Conservation (phyloP, 306 rosid genomes). For the Pyrus bretschneideri region DNA sequence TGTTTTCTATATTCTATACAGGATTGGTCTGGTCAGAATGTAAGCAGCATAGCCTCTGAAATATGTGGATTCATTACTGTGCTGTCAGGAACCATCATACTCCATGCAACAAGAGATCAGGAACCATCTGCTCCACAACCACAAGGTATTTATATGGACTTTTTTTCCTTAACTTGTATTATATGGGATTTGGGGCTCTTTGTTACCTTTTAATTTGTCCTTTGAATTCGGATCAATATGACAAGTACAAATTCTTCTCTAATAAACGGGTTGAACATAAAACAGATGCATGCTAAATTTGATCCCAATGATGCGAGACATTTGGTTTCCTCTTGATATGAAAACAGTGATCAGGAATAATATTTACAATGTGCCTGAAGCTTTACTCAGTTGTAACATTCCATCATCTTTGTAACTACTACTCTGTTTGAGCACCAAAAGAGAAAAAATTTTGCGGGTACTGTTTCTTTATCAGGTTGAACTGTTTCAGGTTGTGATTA, state of each 20-base stretch:
- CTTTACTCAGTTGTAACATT: neutral
- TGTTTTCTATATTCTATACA: slow-evolving; percentile 26
- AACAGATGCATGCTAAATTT: neutral
- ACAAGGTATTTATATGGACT: slow-evolving; percentile 42
- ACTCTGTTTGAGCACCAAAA: neutral
- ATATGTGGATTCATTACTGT: slow-evolving; percentile 90
- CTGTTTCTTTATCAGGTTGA: neutral
- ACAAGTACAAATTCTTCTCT: neutral
- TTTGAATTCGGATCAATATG: neutral
- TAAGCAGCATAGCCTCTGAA: slow-evolving; percentile 75
- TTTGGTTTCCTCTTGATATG: neutral
- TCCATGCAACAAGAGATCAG: slow-evolving; percentile 74
- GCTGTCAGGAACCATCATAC: slow-evolving; percentile 82
- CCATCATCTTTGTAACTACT: neutral
- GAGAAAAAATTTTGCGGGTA: neutral
- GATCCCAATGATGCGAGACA: neutral
- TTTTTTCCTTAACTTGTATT: neutral
- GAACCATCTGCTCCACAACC: slow-evolving; percentile 41
- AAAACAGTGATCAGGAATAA: neutral
- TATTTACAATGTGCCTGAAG: neutral
- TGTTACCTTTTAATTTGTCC: neutral
- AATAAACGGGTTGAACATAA: neutral
- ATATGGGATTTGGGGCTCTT: neutral
- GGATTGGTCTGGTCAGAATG: slow-evolving; percentile 94
- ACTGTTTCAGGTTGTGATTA: neutral